A percentile compares a stretch with the other conserved stretches of the same genome.
Conservation (phyloP, 495 filamentous ascomycete species). For the Hyaloscypha variabilis region DNA sequence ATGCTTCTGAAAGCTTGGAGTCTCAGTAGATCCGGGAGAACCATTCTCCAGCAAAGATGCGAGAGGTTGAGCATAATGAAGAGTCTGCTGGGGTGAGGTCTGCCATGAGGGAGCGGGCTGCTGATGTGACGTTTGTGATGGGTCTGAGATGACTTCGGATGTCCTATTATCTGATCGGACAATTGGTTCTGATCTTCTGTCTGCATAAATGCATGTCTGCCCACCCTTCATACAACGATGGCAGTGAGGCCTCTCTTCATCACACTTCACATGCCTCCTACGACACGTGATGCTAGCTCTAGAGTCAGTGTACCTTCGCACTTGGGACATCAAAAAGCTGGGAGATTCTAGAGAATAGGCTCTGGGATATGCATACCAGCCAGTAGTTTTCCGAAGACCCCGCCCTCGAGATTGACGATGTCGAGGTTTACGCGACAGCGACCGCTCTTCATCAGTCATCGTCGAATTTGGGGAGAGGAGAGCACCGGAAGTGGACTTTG, state of each 20-base stretch:
- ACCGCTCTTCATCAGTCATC: conserved; percentile 7
- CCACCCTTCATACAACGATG: conserved; percentile 5
- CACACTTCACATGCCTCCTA: conserved; percentile 12
- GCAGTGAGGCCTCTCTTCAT: conserved; percentile 10
- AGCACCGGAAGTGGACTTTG: background rate
- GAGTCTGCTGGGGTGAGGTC: conserved; percentile 4
- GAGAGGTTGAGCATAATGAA: background rate
- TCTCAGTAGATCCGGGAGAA: background rate
- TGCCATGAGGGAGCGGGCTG: background rate
- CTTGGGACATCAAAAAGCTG: background rate
- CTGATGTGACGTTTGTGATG: background rate
- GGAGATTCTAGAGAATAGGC: background rate
- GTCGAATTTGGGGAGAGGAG: background rate
- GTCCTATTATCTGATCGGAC: background rate
- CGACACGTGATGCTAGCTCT: conserved; percentile 15
- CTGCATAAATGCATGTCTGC: conserved; percentile 12
- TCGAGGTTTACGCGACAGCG: background rate
- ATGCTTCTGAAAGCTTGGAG: background rate
- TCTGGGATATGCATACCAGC: background rate
- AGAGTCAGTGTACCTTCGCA: background rate
- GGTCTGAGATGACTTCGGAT: background rate
- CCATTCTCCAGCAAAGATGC: conserved; percentile 4
- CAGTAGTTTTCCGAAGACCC: conserved; percentile 13
- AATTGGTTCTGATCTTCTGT: background rate
- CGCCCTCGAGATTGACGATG: conserved; percentile 13